These are phyloP conservation scores for Camellia japonica DNA, from an alignment of 148 eudicot species.

Conservation along the genomic window DNA sequence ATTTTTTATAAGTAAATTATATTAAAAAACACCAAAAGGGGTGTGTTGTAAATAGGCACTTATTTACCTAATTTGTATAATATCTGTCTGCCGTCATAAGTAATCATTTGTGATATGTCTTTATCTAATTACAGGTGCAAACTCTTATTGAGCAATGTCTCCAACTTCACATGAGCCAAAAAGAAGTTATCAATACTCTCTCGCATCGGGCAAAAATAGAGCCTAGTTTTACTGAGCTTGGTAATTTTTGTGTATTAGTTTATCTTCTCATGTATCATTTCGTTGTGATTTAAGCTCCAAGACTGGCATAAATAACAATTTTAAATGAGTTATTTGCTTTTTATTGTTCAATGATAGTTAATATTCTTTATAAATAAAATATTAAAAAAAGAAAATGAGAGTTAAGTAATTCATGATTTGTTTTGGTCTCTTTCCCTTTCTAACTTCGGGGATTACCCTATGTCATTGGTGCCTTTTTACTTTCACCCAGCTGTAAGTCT, in stretches of 20 bases:
- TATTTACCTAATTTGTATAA: neutral
- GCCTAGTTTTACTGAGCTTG: constrained; percentile 69
- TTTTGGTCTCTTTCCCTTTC: neutral
- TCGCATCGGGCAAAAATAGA: constrained; percentile 61
- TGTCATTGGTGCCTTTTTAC: too few species aligned
- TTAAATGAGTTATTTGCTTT: neutral
- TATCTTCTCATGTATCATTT: neutral
- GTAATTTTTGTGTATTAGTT: constrained; percentile 30
- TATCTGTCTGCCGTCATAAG: neutral
- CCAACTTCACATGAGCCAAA: constrained; percentile 76
- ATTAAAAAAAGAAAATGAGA: too few species aligned
- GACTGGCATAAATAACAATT: neutral
- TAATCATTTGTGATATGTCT: neutral
- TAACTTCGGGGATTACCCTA: neutral
- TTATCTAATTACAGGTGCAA: constrained; percentile 54
- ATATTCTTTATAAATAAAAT: too few species aligned
- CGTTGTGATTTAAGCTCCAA: neutral
- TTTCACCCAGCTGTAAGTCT: neutral
- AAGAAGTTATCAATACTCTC: constrained; percentile 59
- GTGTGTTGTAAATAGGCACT: too few species aligned
- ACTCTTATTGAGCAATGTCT: constrained; percentile 83
- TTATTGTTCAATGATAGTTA: neutral
- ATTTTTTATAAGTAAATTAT: too few species aligned
- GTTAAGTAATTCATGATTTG: too few species aligned
- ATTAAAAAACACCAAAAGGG: too few species aligned